phyloP scores from a whole-genome alignment of 176 grass and related monocot species.

The Themeda triandra region DNA sequence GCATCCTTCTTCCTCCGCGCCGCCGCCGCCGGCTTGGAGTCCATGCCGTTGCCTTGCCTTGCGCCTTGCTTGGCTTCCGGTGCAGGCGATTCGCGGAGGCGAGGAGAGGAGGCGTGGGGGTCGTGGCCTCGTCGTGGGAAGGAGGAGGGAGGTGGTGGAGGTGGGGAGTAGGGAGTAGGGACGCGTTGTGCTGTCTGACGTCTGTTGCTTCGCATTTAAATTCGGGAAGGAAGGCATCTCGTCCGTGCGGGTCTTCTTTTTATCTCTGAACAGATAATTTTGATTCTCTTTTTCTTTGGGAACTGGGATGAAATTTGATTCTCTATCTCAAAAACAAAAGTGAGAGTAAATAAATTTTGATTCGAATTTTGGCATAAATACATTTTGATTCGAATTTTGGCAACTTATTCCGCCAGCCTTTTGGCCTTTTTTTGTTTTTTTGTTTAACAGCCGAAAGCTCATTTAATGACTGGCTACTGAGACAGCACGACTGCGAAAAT shows the following conservation, averaged over 20 bases:
- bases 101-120: background rate
- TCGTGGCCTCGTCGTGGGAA: background rate
- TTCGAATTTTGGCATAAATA: background rate
- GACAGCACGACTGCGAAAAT: background rate
- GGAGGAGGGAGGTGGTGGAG: background rate
- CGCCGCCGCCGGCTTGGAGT: background rate
- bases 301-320: background rate
- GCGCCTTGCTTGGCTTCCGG: background rate
- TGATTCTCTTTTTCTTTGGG: too few relatives aligned
- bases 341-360: background rate
- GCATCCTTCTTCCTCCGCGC: constrained; percentile 2
- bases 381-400: background rate
- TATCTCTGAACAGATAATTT: too few relatives aligned
- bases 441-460: constrained; percentile 2
- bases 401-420: background rate
- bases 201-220: constrained; percentile 14
- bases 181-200: background rate
- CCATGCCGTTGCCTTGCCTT: background rate
- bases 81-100: background rate
- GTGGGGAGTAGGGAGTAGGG: background rate
- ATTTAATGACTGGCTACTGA: background rate
- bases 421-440: background rate
- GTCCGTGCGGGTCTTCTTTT: background rate
- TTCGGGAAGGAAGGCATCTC: background rate
- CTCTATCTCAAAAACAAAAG: background rate